A percentile compares a stretch with the other conserved stretches of the same genome.
Conservation (phyloP, 306 rosid species). For the Vigna radiata region DNA sequence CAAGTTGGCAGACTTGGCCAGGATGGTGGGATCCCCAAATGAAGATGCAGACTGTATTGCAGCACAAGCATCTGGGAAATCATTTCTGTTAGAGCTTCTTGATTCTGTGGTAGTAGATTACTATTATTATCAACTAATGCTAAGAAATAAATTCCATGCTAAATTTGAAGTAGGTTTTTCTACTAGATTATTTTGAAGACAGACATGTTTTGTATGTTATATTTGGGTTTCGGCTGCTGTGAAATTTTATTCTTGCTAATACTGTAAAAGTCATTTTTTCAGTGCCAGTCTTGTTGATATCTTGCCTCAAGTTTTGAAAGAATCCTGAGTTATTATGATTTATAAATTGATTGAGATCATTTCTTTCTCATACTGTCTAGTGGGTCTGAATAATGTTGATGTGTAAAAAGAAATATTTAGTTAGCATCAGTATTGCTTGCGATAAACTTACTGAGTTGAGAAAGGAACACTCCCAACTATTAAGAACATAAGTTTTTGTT, state of each 20-base stretch:
- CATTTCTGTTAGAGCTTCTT: conserved; percentile 89
- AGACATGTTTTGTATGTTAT: conserved; percentile 14
- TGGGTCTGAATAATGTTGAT: conserved; percentile 7
- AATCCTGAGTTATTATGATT: conserved; percentile 8
- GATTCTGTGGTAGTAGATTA: conserved; percentile 69
- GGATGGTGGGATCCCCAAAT: conserved; percentile 56
- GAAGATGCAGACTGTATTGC: conserved; percentile 54
- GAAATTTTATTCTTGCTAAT: conserved; percentile 24
- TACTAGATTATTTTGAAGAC: conserved; percentile 10
- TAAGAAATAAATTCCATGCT: conserved; percentile 28
- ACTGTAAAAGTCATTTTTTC: conserved; percentile 1
- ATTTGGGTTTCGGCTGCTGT: conserved; percentile 28
- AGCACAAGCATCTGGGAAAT: conserved; percentile 77
- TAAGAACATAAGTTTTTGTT: not conserved
- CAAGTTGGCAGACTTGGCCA: conserved; percentile 76
- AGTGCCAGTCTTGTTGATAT: conserved; percentile 24
- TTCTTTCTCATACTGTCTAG: not conserved
- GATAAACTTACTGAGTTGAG: conserved; percentile 2
- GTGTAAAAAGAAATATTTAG: conserved; percentile 14
- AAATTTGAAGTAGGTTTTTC: not conserved
- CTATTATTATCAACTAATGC: conserved; percentile 32
- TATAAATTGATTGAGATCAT: not conserved
- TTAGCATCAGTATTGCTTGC: conserved; percentile 18
- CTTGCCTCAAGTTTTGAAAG: conserved; percentile 20
- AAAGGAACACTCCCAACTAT: conserved; percentile 7